phyloP scores from a whole-genome alignment of 805 yeast genomes.

The Saccharomycopsis sp. region DNA sequence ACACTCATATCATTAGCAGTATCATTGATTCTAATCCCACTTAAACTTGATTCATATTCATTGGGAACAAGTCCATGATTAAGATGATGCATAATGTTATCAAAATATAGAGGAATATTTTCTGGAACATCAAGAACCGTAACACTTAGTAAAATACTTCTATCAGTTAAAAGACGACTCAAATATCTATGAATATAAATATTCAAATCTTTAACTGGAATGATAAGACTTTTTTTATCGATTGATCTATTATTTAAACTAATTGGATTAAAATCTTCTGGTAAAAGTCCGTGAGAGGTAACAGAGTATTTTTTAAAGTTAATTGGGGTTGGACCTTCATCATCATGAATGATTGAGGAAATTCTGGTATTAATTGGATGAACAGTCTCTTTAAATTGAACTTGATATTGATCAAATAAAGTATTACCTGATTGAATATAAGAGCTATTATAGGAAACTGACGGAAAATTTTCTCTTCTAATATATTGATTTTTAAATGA shows the following conservation, averaged over 20 bases:
- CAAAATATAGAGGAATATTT: neutral
- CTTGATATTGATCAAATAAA: constrained; percentile 6
- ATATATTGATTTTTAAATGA: constrained; percentile 5
- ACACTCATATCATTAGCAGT: no score
- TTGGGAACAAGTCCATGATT: neutral
- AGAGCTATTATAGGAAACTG: constrained; percentile 2
- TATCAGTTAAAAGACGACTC: neutral
- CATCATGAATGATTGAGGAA: constrained; percentile 8
- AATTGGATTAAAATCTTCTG: constrained; percentile 8
- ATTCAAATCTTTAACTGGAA: neutral
- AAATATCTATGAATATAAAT: neutral
- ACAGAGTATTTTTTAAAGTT: neutral
- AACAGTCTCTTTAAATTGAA: constrained; percentile 8
- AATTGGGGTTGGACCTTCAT: neutral
- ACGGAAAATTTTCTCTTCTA: constrained; percentile 11
- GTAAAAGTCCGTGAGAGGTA: constrained; percentile 5
- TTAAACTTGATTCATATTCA: neutral
- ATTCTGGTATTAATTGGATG: constrained; percentile 14
- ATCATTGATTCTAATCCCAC: no score
- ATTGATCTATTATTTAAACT: neutral
- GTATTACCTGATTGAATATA: neutral
- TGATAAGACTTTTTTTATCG: neutral
- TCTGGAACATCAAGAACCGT: neutral
- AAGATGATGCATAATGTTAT: neutral
- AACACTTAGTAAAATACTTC: constrained; percentile 1